These are phyloP conservation scores for Entomortierella parvispora DNA, from an alignment of 192 early-diverging fungal genomes.

Conservation along the genomic window DNA sequence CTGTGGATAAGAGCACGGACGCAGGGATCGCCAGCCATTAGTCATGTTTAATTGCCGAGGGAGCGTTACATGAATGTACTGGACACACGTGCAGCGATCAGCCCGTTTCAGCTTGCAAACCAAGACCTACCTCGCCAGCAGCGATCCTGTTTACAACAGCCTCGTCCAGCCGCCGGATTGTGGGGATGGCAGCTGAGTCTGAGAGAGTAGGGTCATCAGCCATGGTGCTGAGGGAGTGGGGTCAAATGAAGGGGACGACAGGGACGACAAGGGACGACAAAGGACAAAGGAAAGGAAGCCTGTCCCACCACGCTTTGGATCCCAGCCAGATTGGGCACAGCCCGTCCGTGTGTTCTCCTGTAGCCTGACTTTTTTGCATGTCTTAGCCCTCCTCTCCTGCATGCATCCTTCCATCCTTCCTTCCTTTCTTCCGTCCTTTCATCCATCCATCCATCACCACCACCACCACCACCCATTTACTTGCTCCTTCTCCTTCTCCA, in stretches of 20 bases:
- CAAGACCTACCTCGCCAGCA: constrained; percentile 85
- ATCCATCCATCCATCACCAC: constrained; percentile 1
- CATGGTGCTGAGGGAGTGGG: constrained; percentile 5
- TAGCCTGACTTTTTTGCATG: constrained; percentile 1
- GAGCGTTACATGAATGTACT: too few species aligned
- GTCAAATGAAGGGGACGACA: too few species aligned
- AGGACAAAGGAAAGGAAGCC: too few species aligned
- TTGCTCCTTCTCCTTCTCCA: not conserved
- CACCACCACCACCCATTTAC: not conserved
- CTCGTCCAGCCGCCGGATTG: constrained; percentile 85
- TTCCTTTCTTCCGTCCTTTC: not conserved
- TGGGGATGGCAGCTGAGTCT: constrained; percentile 16
- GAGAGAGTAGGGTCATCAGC: not conserved
- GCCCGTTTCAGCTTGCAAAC: too few species aligned
- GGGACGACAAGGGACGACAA: too few species aligned
- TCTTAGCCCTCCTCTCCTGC: too few species aligned
- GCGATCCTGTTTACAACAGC: constrained; percentile 95
- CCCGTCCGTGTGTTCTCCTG: not conserved
- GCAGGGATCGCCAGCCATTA: not conserved
- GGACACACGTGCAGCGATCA: too few species aligned
- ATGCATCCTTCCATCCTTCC: not conserved
- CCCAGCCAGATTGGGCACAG: not conserved
- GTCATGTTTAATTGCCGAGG: not conserved
- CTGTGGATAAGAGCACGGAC: constrained; percentile 47
- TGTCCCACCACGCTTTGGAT: not conserved